Base-by-base conservation (phyloP, 768 basidiomycete species). In the Cystoderma amianthinum region DNA sequence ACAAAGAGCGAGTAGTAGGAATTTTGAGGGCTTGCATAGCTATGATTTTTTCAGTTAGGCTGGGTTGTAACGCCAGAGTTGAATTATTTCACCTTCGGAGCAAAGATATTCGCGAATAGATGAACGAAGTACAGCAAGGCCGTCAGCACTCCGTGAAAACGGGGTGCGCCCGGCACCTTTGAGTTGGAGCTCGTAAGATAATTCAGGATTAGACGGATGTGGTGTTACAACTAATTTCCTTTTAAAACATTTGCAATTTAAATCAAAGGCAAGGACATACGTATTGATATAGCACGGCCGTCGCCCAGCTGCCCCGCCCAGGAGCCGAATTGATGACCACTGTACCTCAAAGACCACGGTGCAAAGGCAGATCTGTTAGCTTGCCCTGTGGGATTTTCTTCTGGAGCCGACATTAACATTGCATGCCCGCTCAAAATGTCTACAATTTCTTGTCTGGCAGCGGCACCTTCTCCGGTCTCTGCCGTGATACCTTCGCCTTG, bases 271-370 rank as follows among this genome's bases (percentile, higher is more conserved):
- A 13, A 38, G 36, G 39, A 59, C 60, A 46, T 43, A 73, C 72
- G 62, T 38, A 99, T 77, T 6, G 87, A 88, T n/a, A 91, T 88
- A 1, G 96, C 95, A 13, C 96, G 74, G 0, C 96, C 96, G 53
- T 98, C 95, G 10, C 96, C 96, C 3, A 99, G 71, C 56, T 97
- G 96, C 18, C 93, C 92, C 1, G 96, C 94, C 82, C 85, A 97
- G 2, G 55, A 63, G 0, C 91, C 90, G 52, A 92, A 93, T 51
- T 92, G 89, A 54, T 91, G 88, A 1, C 93, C 94, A 47, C 86
- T 90, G 57, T 97, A 98, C 12, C 92, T 72, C 21, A 92, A 70
- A 3, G 87, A 82, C 89, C 91, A 97, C 0, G 95, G 84, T 3
- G 80, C 78, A 50, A 85, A 85, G 1, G 57, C 48, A 1, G 47